phyloP scores from a whole-genome alignment of 169 alveolate genomes.

The Perkinsus marinus region DNA sequence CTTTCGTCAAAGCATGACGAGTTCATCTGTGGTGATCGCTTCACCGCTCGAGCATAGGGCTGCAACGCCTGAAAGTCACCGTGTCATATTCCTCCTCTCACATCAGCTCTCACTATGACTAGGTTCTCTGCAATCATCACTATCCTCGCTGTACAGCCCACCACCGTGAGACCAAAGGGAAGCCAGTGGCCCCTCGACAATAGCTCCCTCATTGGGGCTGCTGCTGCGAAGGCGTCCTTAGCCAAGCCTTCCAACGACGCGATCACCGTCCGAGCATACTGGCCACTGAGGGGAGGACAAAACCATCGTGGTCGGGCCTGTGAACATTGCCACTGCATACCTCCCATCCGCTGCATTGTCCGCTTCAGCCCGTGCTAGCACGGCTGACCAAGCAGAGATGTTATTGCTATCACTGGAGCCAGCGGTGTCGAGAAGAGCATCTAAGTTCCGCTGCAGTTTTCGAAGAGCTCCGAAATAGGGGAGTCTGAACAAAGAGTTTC shows the following conservation, averaged over 20 bases:
- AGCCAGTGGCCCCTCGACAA: neutral
- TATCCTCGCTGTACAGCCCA: neutral
- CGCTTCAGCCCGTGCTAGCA: neutral
- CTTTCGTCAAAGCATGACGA: neutral
- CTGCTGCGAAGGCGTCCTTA: neutral
- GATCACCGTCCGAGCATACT: neutral
- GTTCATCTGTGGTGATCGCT: neutral
- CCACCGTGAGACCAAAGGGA: neutral
- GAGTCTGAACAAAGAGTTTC: neutral
- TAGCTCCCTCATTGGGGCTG: neutral
- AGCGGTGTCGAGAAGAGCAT: neutral
- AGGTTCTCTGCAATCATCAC: neutral
- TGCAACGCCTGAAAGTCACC: neutral
- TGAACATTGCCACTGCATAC: too few relatives aligned
- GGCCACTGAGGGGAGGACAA: neutral
- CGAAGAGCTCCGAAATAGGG: neutral
- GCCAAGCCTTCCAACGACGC: neutral
- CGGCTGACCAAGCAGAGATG: neutral
- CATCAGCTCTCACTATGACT: neutral
- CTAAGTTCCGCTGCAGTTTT: neutral
- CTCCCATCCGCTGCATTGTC: neutral
- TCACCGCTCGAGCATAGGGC: neutral
- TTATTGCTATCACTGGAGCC: neutral
- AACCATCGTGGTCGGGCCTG: too few relatives aligned
- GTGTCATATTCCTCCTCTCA: neutral